These are phyloP conservation scores for Sporothrix protearum DNA, from an alignment of 2,329 filamentous ascomycete genomes.

Conservation along the genomic window DNA sequence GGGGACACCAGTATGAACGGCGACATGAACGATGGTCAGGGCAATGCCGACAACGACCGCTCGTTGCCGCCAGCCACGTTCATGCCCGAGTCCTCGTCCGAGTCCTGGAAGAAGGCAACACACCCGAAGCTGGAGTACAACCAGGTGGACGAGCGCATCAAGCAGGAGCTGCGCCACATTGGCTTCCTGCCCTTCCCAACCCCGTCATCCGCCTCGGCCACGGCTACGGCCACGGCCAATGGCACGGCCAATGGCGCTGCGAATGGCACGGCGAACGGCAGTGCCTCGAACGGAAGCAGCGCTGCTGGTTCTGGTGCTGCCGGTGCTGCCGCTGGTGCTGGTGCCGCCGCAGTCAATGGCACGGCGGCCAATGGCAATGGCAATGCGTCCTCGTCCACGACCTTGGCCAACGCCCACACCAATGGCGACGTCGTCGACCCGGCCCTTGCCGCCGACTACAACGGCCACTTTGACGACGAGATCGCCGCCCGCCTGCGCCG, in stretches of 20 bases:
- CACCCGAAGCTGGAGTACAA: conserved; percentile 76
- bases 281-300: conserved; percentile 34
- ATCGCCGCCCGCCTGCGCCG: conserved; percentile 84
- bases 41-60: conserved; percentile 39
- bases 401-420: too few species aligned
- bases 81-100: conserved; percentile 72
- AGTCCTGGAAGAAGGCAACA: conserved; percentile 73
- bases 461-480: conserved; percentile 88
- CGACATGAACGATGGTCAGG: conserved; percentile 44
- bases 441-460: conserved; percentile 65
- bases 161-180: conserved; percentile 86
- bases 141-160: conserved; percentile 83
- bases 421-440: conserved; percentile 1
- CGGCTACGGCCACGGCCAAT: conserved; percentile 22
- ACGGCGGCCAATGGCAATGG: background rate
- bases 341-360: background rate
- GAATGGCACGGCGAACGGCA: conserved; percentile 19
- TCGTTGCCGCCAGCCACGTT: conserved; percentile 66
- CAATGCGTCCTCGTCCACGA: too few species aligned
- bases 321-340: conserved; percentile 7
- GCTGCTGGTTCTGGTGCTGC: background rate
- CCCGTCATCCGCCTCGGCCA: conserved; percentile 27
- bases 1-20: conserved; percentile 56
- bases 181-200: conserved; percentile 66
- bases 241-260: conserved; percentile 18